Evolutionary conservation across 805 yeast genomes (phyloP).

Genomic region (Yarrowia sp.): DNA sequence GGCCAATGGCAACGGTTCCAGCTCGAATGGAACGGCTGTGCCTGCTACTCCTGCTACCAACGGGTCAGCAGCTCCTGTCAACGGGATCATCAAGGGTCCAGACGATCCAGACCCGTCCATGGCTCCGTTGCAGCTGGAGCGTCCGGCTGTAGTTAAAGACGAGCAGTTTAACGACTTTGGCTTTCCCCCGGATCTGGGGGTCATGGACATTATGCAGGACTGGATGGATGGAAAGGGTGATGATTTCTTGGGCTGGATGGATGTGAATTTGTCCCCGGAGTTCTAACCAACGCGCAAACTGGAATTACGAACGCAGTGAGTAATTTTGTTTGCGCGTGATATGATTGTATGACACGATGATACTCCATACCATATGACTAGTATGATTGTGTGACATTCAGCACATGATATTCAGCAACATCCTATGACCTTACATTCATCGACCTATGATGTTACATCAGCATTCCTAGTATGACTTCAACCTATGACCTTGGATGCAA

Average conservation of each 20-base stretch:
- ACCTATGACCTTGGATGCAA: too few relatives aligned
- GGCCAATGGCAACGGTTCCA: background rate
- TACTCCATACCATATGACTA: too few relatives aligned
- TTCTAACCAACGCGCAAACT: background rate
- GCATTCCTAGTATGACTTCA: too few relatives aligned
- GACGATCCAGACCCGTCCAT: background rate
- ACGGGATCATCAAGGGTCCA: background rate
- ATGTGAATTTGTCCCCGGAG: conserved; percentile 35
- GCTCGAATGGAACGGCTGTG: background rate
- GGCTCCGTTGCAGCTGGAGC: background rate
- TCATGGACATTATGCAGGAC: conserved; percentile 40
- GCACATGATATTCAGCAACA: too few relatives aligned
- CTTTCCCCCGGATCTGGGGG: conserved; percentile 11
- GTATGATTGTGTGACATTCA: too few relatives aligned
- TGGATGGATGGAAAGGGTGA: conserved; percentile 82
- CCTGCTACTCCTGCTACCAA: background rate
- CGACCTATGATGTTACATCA: too few relatives aligned
- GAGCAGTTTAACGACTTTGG: conserved; percentile 17
- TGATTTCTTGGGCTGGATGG: conserved; percentile 93
- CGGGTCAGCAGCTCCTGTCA: background rate
- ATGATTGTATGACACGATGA: background rate
- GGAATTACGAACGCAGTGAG: background rate
- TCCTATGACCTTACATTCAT: too few relatives aligned
- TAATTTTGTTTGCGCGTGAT: background rate
- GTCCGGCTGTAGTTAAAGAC: background rate